Evolutionary conservation across 1,284 basidiomycete genomes (phyloP), one percentile per base, ranked within the genome.

Genomic region (Xerocomus minutiporus): DNA sequence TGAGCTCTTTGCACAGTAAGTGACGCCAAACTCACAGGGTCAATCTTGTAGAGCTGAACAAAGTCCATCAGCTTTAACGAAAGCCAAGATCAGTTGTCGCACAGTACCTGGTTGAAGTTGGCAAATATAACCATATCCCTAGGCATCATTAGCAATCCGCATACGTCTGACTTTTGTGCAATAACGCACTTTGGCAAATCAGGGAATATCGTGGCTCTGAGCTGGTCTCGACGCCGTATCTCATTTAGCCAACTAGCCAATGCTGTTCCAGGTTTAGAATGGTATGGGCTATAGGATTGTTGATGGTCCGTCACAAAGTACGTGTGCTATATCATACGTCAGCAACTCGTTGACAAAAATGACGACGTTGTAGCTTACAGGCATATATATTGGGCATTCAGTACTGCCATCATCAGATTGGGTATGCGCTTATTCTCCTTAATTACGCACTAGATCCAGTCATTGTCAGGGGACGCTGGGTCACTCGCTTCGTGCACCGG

Each of bases 231-330:
- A 36, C 73, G 72, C 15, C 61, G 59, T 59, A 78, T 73, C 61
- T 83, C 80, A 35, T 73, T 68, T n/a, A 60, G 59, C 82, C 81
- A 84, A 11, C 71, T 54, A 43, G 67, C 61, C 2, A 72, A 64
- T 4, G 53, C 20, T 23, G 17, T 35, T 20, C 54, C 58, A 13
- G 60, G 46, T 1, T 55, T 57, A 17, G 57, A 57, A 39, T 59
- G 55, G 49, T 58, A 43, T 12, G 64, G 35, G 45, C 61, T 59
- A 52, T 63, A 75, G 9, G 73, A 70, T 57, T 85, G 82, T 56
- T 75, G 78, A 60, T 84, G 83, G 57, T 84, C 82, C 23, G 80
- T 80, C 36, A 77, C 80, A 61, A 84, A 83, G 64, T 82, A 84
- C 13, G 81, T 76, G 61, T 79, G 76, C 73, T 79, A 39, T 13